These are phyloP conservation scores for Pyrus hybrid DNA, from an alignment of 331 rosid genomes.

Conservation along the genomic window DNA sequence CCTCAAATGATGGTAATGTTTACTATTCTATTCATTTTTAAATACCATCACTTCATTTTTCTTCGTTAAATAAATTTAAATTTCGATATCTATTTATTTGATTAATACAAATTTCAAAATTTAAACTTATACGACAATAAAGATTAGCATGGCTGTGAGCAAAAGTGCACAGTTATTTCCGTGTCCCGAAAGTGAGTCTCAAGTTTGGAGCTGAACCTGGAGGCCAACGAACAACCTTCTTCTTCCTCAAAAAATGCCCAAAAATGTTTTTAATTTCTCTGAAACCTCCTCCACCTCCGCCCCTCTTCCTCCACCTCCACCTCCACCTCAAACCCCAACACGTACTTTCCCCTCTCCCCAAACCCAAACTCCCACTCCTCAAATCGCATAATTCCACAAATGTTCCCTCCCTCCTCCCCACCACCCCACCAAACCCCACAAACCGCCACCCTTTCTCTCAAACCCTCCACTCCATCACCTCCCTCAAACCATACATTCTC, in stretches of 20 bases:
- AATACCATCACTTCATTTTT: accelerated
- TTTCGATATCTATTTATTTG: too few relatives aligned
- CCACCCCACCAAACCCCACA: slow-evolving; percentile 1
- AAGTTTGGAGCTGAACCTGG: too few relatives aligned
- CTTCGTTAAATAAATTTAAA: too few relatives aligned
- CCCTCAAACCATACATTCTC: slow-evolving; percentile 46
- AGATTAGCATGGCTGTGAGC: too few relatives aligned
- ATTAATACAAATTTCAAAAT: too few relatives aligned
- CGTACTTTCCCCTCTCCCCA: not conserved
- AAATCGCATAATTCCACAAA: slow-evolving; percentile 16
- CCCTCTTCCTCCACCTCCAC: slow-evolving; percentile 2
- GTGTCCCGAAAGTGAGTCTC: too few relatives aligned
- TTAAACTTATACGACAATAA: too few relatives aligned
- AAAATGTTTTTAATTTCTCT: not conserved
- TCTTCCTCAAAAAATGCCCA: not conserved
- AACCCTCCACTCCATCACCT: slow-evolving; percentile 20
- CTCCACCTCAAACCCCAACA: slow-evolving; percentile 1
- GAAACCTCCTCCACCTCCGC: not conserved
- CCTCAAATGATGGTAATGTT: too few relatives aligned
- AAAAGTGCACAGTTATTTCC: too few relatives aligned
- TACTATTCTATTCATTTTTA: too few relatives aligned
- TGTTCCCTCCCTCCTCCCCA: not conserved
- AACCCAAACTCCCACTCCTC: not conserved
- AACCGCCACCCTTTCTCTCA: slow-evolving; percentile 5
- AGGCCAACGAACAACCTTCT: too few relatives aligned